Conservation (phyloP, 805 yeast species). For the Lipomyces orientalis region DNA sequence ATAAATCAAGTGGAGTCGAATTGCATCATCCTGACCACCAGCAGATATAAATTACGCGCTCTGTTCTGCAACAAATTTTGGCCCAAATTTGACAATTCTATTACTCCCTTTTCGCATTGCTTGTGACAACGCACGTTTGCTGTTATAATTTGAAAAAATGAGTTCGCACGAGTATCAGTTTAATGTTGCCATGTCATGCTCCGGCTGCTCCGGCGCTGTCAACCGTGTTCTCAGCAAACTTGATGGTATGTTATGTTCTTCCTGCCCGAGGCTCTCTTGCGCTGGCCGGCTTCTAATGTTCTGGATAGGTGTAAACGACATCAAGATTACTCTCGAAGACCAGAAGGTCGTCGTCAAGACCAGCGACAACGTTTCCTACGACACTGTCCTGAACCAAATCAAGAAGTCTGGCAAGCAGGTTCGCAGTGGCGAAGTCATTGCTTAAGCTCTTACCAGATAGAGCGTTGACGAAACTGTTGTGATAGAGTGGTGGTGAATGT, state of each 20-base stretch:
- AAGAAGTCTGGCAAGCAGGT: conserved; percentile 91
- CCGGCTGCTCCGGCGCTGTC: conserved; percentile 86
- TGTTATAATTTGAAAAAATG: conserved; percentile 44
- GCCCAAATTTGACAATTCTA: background rate
- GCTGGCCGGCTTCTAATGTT: conserved; percentile 41
- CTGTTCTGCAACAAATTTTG: background rate
- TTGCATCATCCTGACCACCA: background rate
- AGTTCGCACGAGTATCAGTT: conserved; percentile 70
- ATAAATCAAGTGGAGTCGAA: background rate
- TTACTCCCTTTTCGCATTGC: no score
- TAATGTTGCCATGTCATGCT: conserved; percentile 84
- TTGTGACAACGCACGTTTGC: background rate
- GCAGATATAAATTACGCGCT: background rate
- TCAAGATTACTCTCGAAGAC: conserved; percentile 75
- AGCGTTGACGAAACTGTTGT: background rate
- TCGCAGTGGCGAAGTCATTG: conserved; percentile 63
- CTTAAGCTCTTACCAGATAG: conserved; percentile 39
- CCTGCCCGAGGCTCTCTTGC: background rate
- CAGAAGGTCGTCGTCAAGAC: conserved; percentile 84
- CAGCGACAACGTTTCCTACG: conserved; percentile 61
- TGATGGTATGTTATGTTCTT: conserved; percentile 21
- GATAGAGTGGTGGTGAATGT: background rate
- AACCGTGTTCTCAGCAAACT: conserved; percentile 59
- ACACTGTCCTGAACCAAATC: conserved; percentile 78
- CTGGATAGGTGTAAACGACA: conserved; percentile 69